These are phyloP conservation scores for Penicillium polonicum DNA, from an alignment of 2,329 filamentous ascomycete genomes.

Conservation along the genomic window DNA sequence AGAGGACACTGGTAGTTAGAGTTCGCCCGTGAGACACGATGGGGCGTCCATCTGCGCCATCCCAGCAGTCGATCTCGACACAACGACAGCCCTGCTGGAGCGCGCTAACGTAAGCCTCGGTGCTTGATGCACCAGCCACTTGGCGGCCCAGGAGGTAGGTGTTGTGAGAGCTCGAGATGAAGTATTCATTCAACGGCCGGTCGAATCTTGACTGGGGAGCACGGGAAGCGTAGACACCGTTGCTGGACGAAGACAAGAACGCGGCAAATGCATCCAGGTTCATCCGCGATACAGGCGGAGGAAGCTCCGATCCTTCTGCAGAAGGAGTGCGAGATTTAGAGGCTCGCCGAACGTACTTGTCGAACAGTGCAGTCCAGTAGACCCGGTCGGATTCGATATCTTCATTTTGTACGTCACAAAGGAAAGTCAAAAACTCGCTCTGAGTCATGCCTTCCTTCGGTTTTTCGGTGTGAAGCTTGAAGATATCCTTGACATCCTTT, in stretches of 20 bases:
- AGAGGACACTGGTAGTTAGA: slow-evolving; percentile 82
- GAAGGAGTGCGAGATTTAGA: slow-evolving; percentile 50
- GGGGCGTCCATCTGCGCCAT: slow-evolving; percentile 82
- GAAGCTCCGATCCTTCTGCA: slow-evolving; percentile 39
- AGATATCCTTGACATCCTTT: slow-evolving; percentile 75
- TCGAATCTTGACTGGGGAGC: slow-evolving; percentile 67
- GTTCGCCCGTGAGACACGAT: slow-evolving; percentile 89
- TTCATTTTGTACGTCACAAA: slow-evolving; percentile 71
- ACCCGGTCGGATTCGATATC: slow-evolving; percentile 65
- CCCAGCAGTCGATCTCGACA: slow-evolving; percentile 98
- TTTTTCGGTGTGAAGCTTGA: slow-evolving; percentile 60
- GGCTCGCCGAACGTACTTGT: slow-evolving; percentile 62
- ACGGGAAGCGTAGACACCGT: slow-evolving; percentile 63
- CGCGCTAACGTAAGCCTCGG: slow-evolving; percentile 90
- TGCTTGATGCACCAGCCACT: slow-evolving; percentile 83
- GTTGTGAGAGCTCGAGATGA: slow-evolving; percentile 97
- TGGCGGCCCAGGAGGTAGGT: slow-evolving; percentile 93
- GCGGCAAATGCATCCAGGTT: slow-evolving; percentile 74
- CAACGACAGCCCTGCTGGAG: slow-evolving; percentile 88
- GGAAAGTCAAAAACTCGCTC: slow-evolving; percentile 72
- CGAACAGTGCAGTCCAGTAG: slow-evolving; percentile 71
- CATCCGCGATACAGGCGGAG: slow-evolving; percentile 59
- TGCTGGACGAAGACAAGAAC: slow-evolving; percentile 73
- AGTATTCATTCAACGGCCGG: slow-evolving; percentile 91
- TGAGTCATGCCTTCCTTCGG: slow-evolving; percentile 65